Evolutionary conservation across 768 basidiomycete genomes (phyloP), one percentile per base, ranked within the genome.

Genomic region (Collybia sp.): DNA sequence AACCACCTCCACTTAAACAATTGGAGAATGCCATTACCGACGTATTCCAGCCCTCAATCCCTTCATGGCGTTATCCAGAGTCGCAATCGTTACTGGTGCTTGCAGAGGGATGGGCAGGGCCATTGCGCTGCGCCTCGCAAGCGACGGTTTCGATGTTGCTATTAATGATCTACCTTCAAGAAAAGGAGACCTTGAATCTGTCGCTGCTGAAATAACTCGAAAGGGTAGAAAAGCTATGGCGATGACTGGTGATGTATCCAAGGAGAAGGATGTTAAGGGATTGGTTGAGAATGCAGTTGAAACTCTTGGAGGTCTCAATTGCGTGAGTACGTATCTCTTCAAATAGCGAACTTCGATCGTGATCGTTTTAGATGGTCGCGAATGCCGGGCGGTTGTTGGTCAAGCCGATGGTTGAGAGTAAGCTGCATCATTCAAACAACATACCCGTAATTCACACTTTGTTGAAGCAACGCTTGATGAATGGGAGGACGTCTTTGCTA

Each of bases 81-180:
- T 25, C 39, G 69, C 68, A 5, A 56, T 69, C 54, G 58, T 73
- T 35, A 70, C 71, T 0, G 71, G 70, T 33, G 64, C 58, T 6
- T 63, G 57, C 2, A 68, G 65, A 43, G 72, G 74, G 15, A 70
- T 72, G 25, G 71, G 71, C 3, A 60, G 64, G 20, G 68, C 67
- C 42, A 67, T 72, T 38, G 68, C 71, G 9, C 55, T 64, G 11
- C 60, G 68, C 5, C 68, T 75, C 31, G 70, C 73, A 17, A 40
- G 47, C 15, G 69, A 67, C 40, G 70, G 71, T 12, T 65, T 67
- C 47, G 63, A 67, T 37, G 53, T 72, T 19, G 64, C 64, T 12
- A 50, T 71, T 42, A 70, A 67, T 12, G 71, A 69, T 39, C 44
- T 67, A 12, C 30, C 50, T 16, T 32, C 39, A 2, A 46, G 56